These are phyloP conservation scores for Russula brevipes DNA, from an alignment of 768 basidiomycete species.

Conservation along the genomic window DNA sequence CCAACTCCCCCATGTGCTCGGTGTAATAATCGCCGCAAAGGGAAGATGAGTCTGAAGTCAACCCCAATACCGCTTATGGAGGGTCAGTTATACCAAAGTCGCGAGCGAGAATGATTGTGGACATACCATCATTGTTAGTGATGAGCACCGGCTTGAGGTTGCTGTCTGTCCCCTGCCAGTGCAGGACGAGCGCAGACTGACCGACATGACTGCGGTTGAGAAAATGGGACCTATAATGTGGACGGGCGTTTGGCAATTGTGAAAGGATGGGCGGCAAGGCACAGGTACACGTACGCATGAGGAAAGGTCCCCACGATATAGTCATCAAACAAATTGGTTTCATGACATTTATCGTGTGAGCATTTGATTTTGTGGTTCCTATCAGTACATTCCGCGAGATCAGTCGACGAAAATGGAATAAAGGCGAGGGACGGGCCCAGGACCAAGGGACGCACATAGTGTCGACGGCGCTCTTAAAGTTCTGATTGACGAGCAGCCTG, in stretches of 20 bases:
- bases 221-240: background rate
- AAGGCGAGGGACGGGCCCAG: background rate
- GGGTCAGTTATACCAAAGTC: background rate
- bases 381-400: background rate
- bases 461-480: background rate
- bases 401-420: background rate
- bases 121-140: conserved; percentile 8
- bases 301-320: background rate
- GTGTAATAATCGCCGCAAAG: background rate
- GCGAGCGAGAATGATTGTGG: background rate
- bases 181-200: conserved; percentile 6
- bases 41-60: background rate
- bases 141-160: conserved; percentile 5
- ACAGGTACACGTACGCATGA: background rate
- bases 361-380: background rate
- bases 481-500: background rate
- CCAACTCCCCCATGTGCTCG: background rate
- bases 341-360: background rate
- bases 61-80: background rate
- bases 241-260: background rate
- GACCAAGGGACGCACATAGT: background rate
- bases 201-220: background rate
- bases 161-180: conserved; percentile 9
- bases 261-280: background rate
- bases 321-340: background rate